Evolutionary conservation across 176 grass and related monocot species (phyloP).

Genomic region (Thinopyrum elongatum): DNA sequence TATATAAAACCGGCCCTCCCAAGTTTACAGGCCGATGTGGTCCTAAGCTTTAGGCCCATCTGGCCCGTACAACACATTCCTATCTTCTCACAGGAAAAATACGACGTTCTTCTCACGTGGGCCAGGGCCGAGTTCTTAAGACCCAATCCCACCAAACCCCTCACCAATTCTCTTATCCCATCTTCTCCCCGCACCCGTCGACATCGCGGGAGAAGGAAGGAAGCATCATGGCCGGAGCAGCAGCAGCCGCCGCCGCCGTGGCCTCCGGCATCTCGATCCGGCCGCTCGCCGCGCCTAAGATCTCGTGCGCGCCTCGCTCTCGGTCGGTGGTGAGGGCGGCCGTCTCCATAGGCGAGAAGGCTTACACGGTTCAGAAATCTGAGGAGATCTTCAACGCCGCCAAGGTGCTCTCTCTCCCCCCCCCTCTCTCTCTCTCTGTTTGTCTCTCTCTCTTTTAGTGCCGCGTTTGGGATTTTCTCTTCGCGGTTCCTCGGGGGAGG

Average conservation of each 20-base stretch:
- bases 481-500: neutral
- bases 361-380: slow-evolving; percentile 55
- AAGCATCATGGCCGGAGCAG: slow-evolving; percentile 15
- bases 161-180: slow-evolving; percentile 9
- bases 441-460: neutral
- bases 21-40: neutral
- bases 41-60: neutral
- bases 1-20: neutral
- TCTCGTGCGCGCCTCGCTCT: neutral
- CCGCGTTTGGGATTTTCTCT: neutral
- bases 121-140: neutral
- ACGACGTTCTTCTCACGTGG: neutral
- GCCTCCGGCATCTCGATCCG: slow-evolving; percentile 9
- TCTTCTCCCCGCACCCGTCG: neutral
- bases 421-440: neutral
- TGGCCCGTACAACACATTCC: neutral
- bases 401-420: slow-evolving; percentile 32
- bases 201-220: neutral
- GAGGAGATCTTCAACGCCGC: slow-evolving; percentile 90
- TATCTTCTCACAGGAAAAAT: neutral
- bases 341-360: slow-evolving; percentile 59
- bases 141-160: slow-evolving; percentile 21
- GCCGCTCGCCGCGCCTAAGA: neutral
- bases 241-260: neutral
- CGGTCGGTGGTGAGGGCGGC: slow-evolving; percentile 42